Evolutionary conservation across 2,329 filamentous ascomycete species (phyloP), one percentile per base, ranked within the genome.

Genomic region (Macrophomina pseudophaseolina): DNA sequence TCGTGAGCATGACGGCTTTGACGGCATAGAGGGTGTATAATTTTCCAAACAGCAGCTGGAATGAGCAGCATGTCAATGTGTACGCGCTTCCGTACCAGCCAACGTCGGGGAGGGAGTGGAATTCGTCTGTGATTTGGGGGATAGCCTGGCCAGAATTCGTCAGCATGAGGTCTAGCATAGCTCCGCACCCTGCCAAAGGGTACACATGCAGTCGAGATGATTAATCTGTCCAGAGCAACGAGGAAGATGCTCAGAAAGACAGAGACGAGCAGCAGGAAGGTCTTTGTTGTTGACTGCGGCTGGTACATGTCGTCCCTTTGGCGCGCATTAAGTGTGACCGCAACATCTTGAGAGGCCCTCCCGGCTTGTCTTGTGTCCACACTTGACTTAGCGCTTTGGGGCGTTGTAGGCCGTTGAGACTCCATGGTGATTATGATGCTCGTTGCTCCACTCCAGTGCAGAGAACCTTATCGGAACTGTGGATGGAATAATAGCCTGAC

Each of bases 1-100:
- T 51, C 6, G 66, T 51, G 8, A 79, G 64, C 67, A 79, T 80
- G 35, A 72, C 70, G 12, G 65, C 71, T 69, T 80, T 80, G 2
- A 76, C 70, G 4, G 71, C 66, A 65, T 78, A 80, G 70, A 77
- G 81, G 32, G 76, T 81, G 71, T 82, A 85, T 2, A 79, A 72
- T 67, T 82, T 81, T 4, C 84, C 84, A 71, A 79, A 81, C 0
- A 78, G 74, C 2, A 81, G 78, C 64, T 85, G 82, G 63, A 84
- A 82, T 1, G 79, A 74, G 6, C 77, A 77, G 18, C 78, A 72
- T 1, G 81, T 82, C 64, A 85, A 73, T 66, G 81, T 77, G 71
- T 81, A 85, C 1, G 80, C 76, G 12, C 70, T 73, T 7, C 70
- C 77, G 59, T 77, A 80, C 77, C 79, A 79, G 40, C 74, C 73